Evolutionary conservation across 441 rosid species (phyloP).

Genomic region (Monsonia emarginata): DNA sequence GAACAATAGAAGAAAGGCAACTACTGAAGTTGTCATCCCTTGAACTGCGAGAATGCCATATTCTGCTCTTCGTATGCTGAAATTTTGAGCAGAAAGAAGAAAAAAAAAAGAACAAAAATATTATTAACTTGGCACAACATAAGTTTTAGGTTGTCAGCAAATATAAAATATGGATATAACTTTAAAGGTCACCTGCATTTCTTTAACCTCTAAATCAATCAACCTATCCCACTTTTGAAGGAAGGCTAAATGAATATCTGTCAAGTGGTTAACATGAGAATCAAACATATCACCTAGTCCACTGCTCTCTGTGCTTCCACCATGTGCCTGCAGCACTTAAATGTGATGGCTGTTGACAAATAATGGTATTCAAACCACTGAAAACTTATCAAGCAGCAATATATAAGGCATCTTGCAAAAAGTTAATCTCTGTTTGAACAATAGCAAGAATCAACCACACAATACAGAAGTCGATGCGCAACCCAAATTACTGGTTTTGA

Average conservation of each 20-base stretch:
- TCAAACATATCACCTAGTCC: slow-evolving; percentile 78
- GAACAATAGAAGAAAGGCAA: slow-evolving; percentile 68
- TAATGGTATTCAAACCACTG: background rate
- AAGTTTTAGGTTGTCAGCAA: slow-evolving; percentile 10
- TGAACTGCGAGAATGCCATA: slow-evolving; percentile 41
- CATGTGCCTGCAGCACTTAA: slow-evolving; percentile 62
- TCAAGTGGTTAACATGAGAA: slow-evolving; percentile 58
- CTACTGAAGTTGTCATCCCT: slow-evolving; percentile 33
- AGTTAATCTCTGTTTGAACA: background rate
- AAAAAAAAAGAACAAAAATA: slow-evolving; percentile 10
- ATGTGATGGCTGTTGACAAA: slow-evolving; percentile 10
- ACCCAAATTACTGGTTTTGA: background rate
- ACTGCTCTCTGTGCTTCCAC: slow-evolving; percentile 71
- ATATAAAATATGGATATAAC: background rate
- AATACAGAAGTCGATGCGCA: background rate
- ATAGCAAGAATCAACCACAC: background rate
- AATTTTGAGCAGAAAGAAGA: slow-evolving; percentile 17
- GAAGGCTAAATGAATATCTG: slow-evolving; percentile 47
- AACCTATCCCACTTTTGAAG: slow-evolving; percentile 72
- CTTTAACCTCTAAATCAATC: slow-evolving; percentile 87
- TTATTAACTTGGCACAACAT: slow-evolving; percentile 4
- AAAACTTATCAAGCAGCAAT: background rate
- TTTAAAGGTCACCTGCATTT: slow-evolving; percentile 51
- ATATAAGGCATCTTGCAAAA: background rate
- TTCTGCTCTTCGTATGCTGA: slow-evolving; percentile 55